phyloP scores from a whole-genome alignment of 371 early-diverging fungal species.

The Thermomucor indicae-seudaticae region DNA sequence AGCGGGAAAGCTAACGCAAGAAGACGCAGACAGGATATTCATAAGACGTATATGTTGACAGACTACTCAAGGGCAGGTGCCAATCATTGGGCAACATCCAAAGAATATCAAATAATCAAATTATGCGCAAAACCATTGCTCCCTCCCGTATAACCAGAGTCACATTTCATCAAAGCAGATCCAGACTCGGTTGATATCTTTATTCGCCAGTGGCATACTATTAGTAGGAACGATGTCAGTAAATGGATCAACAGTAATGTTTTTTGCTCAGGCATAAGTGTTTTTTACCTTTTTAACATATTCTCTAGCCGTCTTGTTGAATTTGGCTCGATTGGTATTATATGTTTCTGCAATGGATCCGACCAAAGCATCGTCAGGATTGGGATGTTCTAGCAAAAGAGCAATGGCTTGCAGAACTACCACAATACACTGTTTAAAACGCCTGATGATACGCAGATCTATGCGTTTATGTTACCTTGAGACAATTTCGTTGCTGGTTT shows the following conservation, averaged over 20 bases:
- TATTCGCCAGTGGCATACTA: too few species aligned
- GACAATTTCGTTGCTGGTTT: conserved; percentile 81
- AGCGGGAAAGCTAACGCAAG: too few species aligned
- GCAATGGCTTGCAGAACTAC: conserved; percentile 70
- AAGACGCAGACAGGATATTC: too few species aligned
- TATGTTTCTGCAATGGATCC: conserved; percentile 81
- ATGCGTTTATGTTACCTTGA: conserved; percentile 36
- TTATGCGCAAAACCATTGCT: too few species aligned
- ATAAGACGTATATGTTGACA: too few species aligned
- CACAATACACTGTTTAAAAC: neutral
- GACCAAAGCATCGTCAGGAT: conserved; percentile 90
- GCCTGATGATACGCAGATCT: conserved; percentile 3
- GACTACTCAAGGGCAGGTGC: too few species aligned
- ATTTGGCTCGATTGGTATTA: conserved; percentile 68
- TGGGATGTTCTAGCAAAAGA: conserved; percentile 75
- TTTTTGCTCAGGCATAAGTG: neutral
- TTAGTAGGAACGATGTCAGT: neutral
- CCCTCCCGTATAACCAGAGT: too few species aligned
- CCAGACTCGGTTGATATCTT: too few species aligned
- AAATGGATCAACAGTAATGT: too few species aligned
- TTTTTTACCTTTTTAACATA: conserved; percentile 77
- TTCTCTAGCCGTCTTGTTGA: conserved; percentile 76
- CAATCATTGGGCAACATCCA: too few species aligned
- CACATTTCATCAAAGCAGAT: too few species aligned
- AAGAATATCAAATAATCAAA: too few species aligned